Conservation (phyloP, 306 rosid genomes). For the Astragalus membranaceus region DNA sequence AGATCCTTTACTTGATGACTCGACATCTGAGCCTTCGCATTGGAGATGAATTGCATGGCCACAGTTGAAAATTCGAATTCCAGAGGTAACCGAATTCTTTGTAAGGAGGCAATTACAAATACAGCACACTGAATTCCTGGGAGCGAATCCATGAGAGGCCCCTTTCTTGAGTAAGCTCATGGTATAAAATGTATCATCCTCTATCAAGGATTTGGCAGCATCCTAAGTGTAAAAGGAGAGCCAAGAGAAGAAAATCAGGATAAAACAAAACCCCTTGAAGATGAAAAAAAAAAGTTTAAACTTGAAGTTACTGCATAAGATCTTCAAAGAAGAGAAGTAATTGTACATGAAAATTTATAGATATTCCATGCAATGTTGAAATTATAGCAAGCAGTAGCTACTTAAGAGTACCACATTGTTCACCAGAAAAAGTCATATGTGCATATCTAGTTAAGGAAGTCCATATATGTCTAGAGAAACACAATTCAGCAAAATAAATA, state of each 20-base stretch:
- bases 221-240: slow-evolving; percentile 40
- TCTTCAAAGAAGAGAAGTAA: not conserved
- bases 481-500: not conserved
- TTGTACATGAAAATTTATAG: not conserved
- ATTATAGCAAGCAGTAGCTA: not conserved
- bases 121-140: slow-evolving; percentile 60
- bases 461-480: not conserved
- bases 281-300: slow-evolving; percentile 1
- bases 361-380: not conserved
- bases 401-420: not conserved
- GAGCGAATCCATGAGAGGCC: slow-evolving; percentile 91
- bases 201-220: slow-evolving; percentile 90
- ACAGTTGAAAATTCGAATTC: slow-evolving; percentile 79
- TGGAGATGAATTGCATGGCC: slow-evolving; percentile 93
- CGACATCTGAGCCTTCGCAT: slow-evolving; percentile 68
- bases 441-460: not conserved
- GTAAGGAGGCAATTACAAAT: slow-evolving; percentile 65
- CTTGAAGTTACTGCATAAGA: not conserved
- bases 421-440: not conserved
- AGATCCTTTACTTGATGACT: slow-evolving; percentile 38
- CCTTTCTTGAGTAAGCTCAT: slow-evolving; percentile 94
- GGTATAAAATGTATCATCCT: slow-evolving; percentile 88
- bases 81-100: slow-evolving; percentile 50
- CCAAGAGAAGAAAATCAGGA: slow-evolving; percentile 6
- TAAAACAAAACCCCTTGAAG: not conserved